phyloP scores from a whole-genome alignment of 2,329 filamentous ascomycete species.

The Trichoderma gracile region DNA sequence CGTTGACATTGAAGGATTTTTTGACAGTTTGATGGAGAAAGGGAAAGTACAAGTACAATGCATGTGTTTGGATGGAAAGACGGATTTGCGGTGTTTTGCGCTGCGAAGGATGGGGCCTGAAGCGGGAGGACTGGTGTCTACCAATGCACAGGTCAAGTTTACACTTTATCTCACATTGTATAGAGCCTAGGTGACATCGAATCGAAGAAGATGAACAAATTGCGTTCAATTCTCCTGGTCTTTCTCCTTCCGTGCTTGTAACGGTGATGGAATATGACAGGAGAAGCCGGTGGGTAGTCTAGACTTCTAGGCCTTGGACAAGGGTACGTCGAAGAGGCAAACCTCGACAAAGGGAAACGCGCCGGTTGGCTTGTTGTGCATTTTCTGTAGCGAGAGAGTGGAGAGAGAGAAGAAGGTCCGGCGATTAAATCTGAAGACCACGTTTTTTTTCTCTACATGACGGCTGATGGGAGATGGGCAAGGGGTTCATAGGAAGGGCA shows the following conservation, averaged over 20 bases:
- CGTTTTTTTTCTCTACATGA: constrained; percentile 16
- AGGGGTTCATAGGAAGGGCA: not conserved
- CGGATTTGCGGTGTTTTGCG: too few species aligned
- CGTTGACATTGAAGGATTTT: not conserved
- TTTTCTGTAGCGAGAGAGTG: not conserved
- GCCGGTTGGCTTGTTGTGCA: constrained; percentile 3
- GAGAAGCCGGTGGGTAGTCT: not conserved
- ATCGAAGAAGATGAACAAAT: not conserved
- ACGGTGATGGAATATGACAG: constrained; percentile 11
- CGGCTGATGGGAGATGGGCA: not conserved
- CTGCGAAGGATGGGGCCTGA: too few species aligned
- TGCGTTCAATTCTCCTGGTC: not conserved
- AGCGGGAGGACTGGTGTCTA: too few species aligned
- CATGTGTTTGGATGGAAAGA: too few species aligned
- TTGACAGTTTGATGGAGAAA: not conserved
- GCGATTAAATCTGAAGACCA: constrained; percentile 3
- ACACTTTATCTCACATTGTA: too few species aligned
- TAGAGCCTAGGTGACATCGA: too few species aligned
- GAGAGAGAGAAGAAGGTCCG: not conserved
- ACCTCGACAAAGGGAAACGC: not conserved
- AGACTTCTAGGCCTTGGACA: not conserved
- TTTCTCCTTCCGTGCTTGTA: not conserved
- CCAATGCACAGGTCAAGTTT: too few species aligned
- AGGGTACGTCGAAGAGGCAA: not conserved
- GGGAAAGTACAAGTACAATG: not conserved